Conservation (phyloP, 2,329 filamentous ascomycete species). For the Colletotrichum sansevieriae region DNA sequence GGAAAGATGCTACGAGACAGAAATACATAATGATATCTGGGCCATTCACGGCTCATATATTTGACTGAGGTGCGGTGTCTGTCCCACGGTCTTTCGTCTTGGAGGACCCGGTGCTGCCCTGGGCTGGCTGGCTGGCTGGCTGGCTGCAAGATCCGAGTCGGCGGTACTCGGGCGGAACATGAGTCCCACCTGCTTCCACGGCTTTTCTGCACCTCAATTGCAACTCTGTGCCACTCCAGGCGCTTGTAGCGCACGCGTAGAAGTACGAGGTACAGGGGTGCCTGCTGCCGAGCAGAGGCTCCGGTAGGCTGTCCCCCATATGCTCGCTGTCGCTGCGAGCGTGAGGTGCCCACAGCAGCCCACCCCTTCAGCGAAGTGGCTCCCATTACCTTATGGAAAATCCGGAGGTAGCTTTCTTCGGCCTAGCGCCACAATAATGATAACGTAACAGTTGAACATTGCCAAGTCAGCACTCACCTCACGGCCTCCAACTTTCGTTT, state of each 20-base stretch:
- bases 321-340: too few relatives aligned
- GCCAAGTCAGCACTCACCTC: slow-evolving; percentile 48
- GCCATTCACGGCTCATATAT: slow-evolving; percentile 45
- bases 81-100: slow-evolving; percentile 22
- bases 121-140: slow-evolving; percentile 34
- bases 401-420: slow-evolving; percentile 44
- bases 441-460: slow-evolving; percentile 62
- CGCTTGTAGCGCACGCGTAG: slow-evolving; percentile 33
- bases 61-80: background rate
- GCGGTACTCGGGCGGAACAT: slow-evolving; percentile 40
- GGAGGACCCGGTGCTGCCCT: too few relatives aligned
- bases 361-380: slow-evolving; percentile 40
- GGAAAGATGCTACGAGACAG: slow-evolving; percentile 48
- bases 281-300: background rate
- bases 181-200: background rate
- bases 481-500: background rate
- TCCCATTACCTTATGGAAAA: slow-evolving; percentile 65
- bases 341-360: background rate
- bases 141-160: slow-evolving; percentile 41
- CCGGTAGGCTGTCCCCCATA: background rate
- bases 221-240: slow-evolving; percentile 1
- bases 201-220: slow-evolving; percentile 13
- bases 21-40: slow-evolving; percentile 56
- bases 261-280: too few relatives aligned
- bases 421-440: slow-evolving; percentile 53